Percentiles rank a stretch among this genome's conserved stretches.
These are phyloP conservation scores for Quercus variabilis DNA, from an alignment of 306 rosid genomes.

Conservation along the genomic window DNA sequence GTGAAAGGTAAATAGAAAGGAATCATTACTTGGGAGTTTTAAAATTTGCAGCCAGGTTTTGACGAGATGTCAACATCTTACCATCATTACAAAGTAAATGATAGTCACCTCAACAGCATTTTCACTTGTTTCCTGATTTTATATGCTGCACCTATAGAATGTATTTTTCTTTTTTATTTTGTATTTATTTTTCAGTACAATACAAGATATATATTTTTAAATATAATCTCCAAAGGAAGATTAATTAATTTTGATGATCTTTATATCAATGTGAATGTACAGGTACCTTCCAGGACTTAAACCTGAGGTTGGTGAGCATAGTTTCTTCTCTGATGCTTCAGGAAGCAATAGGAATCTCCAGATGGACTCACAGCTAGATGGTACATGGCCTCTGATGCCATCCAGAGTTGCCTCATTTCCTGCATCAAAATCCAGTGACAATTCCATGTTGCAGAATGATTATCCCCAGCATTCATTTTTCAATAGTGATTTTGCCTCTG, in stretches of 20 bases:
- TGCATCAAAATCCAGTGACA: conserved; percentile 24
- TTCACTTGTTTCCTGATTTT: not conserved
- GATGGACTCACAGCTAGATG: conserved; percentile 32
- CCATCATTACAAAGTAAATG: not conserved
- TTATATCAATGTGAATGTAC: not conserved
- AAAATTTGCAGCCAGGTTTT: not conserved
- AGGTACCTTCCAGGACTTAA: conserved; percentile 46
- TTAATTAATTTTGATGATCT: not conserved
- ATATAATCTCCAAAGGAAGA: not conserved
- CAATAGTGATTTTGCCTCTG: conserved; percentile 19
- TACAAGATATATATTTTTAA: not conserved
- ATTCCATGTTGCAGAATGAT: conserved; percentile 22
- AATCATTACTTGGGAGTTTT: not conserved
- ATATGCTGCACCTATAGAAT: not conserved
- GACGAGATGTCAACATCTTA: not conserved
- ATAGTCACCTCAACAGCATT: not conserved
- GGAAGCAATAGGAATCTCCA: conserved; percentile 35
- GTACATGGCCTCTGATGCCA: conserved; percentile 35
- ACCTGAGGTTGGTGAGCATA: conserved; percentile 42
- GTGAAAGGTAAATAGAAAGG: not conserved
- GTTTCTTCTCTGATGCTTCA: conserved; percentile 38
- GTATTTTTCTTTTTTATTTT: not conserved
- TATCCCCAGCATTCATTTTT: conserved; percentile 32
- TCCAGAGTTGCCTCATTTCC: conserved; percentile 30
- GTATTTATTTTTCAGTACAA: not conserved